Evolutionary conservation across 2,329 filamentous ascomycete species (phyloP), one percentile per base, ranked within the genome.

Genomic region (Claviceps arundinis): DNA sequence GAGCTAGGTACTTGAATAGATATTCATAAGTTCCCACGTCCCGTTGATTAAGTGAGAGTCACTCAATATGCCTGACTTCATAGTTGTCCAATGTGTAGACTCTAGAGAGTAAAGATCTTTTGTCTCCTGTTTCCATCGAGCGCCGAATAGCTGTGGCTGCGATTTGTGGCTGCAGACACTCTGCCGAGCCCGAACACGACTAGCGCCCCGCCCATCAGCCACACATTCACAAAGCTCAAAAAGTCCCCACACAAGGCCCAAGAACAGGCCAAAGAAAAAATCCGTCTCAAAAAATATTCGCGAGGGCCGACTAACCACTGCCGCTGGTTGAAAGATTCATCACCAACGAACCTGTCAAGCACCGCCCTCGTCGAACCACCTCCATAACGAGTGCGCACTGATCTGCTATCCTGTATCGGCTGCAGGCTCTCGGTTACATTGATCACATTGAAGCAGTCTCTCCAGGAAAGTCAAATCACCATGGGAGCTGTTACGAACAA

Each of bases 401-500:
- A 41, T 17, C 38, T n/a, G 16, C 38, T 37, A 50, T 24, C 47
- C 37, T 30, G 26, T 48, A 37, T 47, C 24, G 42, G 50, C 54
- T 53, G 51, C 53, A 55, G 52, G 52, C 40, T 50, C 51, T 37
- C 54, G 56, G 50, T 51, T 30, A 52, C 45, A 56, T 56, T 40
- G 30, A 34, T 34, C 4, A 34, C 30, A 34, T 34, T 34, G 30
- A 34, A 50, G 44, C 34, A 56, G 43, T 47, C 5, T 4, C 24
- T 26, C 13, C 9, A n/a, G 8, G 22, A 16, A 5, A 8, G 22
- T 7, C 24, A 37, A 8, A 24, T 72, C 69, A 70, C 70, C 54
- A 75, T 79, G 71, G 77, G 74, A 56, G 66, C 72, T 59, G 63
- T 60, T 52, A 65, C 63, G 59, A 52, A 45, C 45, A 63, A 60